phyloP scores from a whole-genome alignment of 1,284 basidiomycete species.

The Thelephora terrestris region DNA sequence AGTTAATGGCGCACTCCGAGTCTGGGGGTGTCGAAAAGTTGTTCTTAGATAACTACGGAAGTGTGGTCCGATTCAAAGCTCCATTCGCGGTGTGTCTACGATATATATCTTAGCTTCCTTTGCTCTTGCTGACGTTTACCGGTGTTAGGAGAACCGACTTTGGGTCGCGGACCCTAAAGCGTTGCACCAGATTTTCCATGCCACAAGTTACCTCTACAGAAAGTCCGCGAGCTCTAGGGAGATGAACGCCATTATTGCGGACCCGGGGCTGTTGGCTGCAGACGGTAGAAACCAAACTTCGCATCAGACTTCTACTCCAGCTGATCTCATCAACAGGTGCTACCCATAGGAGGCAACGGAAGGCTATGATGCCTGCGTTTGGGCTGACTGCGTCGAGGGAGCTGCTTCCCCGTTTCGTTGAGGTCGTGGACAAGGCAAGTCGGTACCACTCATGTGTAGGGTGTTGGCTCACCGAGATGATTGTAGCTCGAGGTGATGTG shows the following conservation, averaged over 20 bases:
- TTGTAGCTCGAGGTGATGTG: constrained; percentile 26
- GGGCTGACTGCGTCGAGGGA: constrained; percentile 35
- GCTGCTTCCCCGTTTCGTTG: constrained; percentile 39
- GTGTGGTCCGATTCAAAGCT: neutral
- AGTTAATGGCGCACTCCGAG: no score
- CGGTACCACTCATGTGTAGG: constrained; percentile 7
- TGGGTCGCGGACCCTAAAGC: constrained; percentile 32
- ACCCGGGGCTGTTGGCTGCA: constrained; percentile 31
- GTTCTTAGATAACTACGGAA: neutral
- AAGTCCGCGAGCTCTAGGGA: constrained; percentile 25
- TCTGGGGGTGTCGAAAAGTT: no score
- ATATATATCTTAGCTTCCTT: neutral
- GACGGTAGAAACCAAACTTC: no score
- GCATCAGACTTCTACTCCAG: neutral
- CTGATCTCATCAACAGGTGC: constrained; percentile 23
- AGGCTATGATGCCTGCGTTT: constrained; percentile 34
- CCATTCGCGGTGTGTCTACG: neutral
- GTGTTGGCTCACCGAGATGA: constrained; percentile 8
- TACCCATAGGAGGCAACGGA: constrained; percentile 33
- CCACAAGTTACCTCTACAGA: constrained; percentile 28
- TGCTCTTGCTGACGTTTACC: neutral
- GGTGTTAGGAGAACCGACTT: constrained; percentile 19
- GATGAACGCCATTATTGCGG: constrained; percentile 25
- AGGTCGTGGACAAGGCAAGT: constrained; percentile 34
- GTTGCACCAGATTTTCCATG: constrained; percentile 30